Conservation (phyloP, 176 grass and related monocot genomes). For the Triticum aestivum region DNA sequence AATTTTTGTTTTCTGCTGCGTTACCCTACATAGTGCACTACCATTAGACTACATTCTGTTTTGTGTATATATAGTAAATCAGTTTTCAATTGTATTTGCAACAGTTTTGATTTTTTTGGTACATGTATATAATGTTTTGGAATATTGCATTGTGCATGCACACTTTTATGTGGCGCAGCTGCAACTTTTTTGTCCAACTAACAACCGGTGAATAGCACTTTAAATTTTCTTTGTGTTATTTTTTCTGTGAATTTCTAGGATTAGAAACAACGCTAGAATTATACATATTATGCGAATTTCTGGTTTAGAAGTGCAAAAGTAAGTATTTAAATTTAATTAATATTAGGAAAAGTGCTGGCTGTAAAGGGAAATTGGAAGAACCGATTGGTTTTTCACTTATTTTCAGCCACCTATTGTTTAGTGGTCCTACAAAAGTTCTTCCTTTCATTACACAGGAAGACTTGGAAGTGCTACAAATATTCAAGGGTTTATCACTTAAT, state of each 20-base stretch:
- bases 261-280: background rate
- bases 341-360: background rate
- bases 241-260: background rate
- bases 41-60: background rate
- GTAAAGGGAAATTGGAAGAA: background rate
- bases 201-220: background rate
- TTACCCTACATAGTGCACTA: no score
- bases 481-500: background rate
- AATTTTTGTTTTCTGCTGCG: no score
- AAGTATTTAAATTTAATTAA: background rate
- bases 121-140: background rate
- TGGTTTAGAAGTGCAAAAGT: no score
- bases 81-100: background rate
- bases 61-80: background rate
- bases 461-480: background rate
- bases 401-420: background rate
- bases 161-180: background rate
- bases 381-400: background rate
- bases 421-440: background rate
- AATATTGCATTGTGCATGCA: background rate
- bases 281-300: background rate
- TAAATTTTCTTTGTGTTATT: background rate
- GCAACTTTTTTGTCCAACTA: background rate
- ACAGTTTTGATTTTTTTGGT: background rate
- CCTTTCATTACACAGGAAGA: background rate